These are phyloP conservation scores for Suillus spraguei DNA, from an alignment of 768 basidiomycete species.

Conservation along the genomic window DNA sequence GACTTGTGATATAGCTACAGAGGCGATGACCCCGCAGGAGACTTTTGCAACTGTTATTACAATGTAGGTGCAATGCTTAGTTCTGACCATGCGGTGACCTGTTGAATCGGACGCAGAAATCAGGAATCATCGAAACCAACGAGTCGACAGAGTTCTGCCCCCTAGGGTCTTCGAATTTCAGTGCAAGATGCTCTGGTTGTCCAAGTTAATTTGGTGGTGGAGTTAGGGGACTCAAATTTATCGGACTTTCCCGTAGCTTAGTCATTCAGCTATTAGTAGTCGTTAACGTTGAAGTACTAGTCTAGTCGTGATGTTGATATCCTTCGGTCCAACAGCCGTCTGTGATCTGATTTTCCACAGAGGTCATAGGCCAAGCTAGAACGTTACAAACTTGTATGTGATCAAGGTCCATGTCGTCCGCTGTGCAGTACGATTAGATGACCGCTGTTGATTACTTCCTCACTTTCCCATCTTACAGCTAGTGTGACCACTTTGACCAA, in stretches of 20 bases:
- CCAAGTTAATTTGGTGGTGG: slow-evolving; percentile 1
- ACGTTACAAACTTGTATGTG: background rate
- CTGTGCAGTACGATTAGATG: background rate
- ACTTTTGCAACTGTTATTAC: slow-evolving; percentile 5
- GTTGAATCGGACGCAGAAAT: slow-evolving; percentile 2
- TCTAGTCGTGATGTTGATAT: background rate
- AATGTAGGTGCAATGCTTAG: background rate
- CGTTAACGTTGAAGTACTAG: background rate
- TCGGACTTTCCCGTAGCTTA: slow-evolving; percentile 4
- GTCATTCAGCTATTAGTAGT: background rate
- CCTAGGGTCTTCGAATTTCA: background rate
- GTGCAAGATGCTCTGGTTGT: background rate
- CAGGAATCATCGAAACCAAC: background rate
- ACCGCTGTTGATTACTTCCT: background rate
- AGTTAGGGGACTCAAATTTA: background rate
- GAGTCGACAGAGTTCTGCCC: slow-evolving; percentile 5
- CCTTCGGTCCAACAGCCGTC: background rate
- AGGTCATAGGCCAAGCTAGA: background rate
- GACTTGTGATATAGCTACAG: background rate
- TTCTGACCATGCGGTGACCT: background rate
- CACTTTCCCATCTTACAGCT: background rate
- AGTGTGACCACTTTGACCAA: background rate
- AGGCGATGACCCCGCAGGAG: background rate
- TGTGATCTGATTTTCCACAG: background rate
- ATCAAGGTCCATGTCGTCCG: background rate